Evolutionary conservation across 805 yeast species (phyloP), one percentile per base, ranked within the genome.

Genomic region (Ogataea trehalophila): DNA sequence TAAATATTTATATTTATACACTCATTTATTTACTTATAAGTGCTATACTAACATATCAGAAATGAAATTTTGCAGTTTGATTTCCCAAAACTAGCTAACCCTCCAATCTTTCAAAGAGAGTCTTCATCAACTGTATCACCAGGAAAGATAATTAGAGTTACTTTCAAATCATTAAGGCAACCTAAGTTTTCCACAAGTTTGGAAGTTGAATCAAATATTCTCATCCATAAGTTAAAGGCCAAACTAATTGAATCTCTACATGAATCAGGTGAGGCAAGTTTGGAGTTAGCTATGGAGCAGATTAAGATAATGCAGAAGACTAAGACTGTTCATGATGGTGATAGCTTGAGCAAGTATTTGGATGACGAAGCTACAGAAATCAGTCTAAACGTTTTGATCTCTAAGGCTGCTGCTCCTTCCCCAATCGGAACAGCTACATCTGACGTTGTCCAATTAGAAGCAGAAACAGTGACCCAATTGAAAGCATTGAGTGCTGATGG

Each of bases 161-260:
- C 63, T 5, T 72, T 87, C 60, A 84, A 83, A 63, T 84, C 91
- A 31, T 76, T 88, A 46, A 80, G 82, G 56, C 78, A 84, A 5
- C 95, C 95, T 6, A 86, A 82, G 59, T 85, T 87, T 63, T 62
- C 68, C 36, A 52, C 50, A 3, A 33, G 48, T 15, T 23, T 61
- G 9, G 47, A 46, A 17, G 43, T 55, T 4, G 42, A 56, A 43
- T 46, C 68, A 59, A 34, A 51, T 59, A 4, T 55, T 33, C 20
- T 64, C 59, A 36, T 64, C 48, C 69, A 67, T 56, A 63, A 68
- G 36, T 55, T 75, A 39, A 78, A 77, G 54, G 41, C 60, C 1
- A 56, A 59, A 16, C 62, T 76, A 39, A 67, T 70, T 15, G 65
- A 62, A 5, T 17, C 40, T 18, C 40, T 61, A 14, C 42, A 55